phyloP scores from a whole-genome alignment of 139 green algal genomes.

The Asterochloris erici region DNA sequence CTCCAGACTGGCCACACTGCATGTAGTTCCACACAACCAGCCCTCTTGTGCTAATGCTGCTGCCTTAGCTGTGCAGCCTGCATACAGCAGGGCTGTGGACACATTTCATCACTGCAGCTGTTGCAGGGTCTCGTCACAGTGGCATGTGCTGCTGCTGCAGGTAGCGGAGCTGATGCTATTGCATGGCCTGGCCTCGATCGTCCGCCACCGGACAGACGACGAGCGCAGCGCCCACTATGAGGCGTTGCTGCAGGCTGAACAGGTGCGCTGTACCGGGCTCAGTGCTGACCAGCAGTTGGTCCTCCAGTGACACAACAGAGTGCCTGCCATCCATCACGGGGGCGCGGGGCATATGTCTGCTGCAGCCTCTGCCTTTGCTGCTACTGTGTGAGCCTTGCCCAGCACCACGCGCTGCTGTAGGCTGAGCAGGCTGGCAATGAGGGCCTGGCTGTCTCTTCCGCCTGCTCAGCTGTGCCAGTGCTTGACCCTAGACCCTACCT shows the following conservation, averaged over 20 bases:
- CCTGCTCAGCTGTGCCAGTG: too few species aligned
- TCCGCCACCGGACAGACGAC: constrained; percentile 66
- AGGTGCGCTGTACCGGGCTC: constrained; percentile 14
- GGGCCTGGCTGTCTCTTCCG: too few species aligned
- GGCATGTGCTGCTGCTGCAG: constrained; percentile 26
- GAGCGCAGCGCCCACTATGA: constrained; percentile 89
- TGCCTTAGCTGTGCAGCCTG: neutral
- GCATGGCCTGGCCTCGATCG: constrained; percentile 76
- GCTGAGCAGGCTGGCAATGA: too few species aligned
- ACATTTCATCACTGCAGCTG: neutral
- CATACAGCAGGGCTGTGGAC: constrained; percentile 3
- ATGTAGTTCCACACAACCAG: too few species aligned
- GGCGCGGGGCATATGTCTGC: too few species aligned
- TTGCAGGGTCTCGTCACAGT: neutral
- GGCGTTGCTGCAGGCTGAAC: constrained; percentile 80
- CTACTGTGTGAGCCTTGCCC: too few species aligned
- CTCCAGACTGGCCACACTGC: too few species aligned
- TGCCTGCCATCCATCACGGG: too few species aligned
- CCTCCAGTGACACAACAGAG: too few species aligned
- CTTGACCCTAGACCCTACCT: too few species aligned
- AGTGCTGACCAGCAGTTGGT: neutral
- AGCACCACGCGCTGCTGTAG: too few species aligned
- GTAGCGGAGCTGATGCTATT: constrained; percentile 83
- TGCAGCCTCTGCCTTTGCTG: too few species aligned
- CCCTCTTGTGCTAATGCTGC: neutral